Evolutionary conservation across 1,284 basidiomycete genomes (phyloP).

Genomic region (Coniferiporia sulphurascens): DNA sequence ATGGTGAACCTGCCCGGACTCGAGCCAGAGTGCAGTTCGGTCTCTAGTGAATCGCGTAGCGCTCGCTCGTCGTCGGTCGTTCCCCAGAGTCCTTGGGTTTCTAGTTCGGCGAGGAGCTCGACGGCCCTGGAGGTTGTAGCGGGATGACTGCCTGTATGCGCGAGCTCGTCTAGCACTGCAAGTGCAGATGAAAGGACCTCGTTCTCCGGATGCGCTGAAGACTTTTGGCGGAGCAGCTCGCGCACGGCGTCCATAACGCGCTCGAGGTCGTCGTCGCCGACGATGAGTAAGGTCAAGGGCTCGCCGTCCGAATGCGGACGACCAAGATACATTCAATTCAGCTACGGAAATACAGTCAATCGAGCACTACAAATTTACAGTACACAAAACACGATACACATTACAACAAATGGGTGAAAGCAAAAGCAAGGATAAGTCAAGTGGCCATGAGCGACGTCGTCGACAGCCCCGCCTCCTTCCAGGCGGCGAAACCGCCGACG

Average conservation of each 20-base stretch:
- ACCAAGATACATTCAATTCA: too few species aligned
- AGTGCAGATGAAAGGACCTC: background rate
- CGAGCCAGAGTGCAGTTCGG: background rate
- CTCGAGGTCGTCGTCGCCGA: background rate
- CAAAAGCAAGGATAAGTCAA: background rate
- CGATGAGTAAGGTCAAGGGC: background rate
- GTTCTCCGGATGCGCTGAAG: background rate
- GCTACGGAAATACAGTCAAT: too few species aligned
- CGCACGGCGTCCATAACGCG: background rate
- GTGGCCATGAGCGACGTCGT: background rate
- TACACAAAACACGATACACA: background rate
- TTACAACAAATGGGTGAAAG: background rate
- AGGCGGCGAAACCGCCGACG: conserved; percentile 65
- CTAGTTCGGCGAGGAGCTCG: background rate
- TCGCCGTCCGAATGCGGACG: background rate
- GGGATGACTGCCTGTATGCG: background rate
- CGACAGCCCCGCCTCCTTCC: conserved; percentile 61
- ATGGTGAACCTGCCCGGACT: background rate
- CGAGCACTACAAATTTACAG: background rate
- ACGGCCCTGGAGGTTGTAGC: background rate
- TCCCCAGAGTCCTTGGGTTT: background rate
- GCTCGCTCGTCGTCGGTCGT: background rate
- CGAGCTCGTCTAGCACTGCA: background rate
- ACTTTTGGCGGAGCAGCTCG: background rate
- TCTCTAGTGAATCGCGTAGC: background rate